Base-by-base conservation (phyloP, 148 eudicot species). In the Persicaria tinctoria region DNA sequence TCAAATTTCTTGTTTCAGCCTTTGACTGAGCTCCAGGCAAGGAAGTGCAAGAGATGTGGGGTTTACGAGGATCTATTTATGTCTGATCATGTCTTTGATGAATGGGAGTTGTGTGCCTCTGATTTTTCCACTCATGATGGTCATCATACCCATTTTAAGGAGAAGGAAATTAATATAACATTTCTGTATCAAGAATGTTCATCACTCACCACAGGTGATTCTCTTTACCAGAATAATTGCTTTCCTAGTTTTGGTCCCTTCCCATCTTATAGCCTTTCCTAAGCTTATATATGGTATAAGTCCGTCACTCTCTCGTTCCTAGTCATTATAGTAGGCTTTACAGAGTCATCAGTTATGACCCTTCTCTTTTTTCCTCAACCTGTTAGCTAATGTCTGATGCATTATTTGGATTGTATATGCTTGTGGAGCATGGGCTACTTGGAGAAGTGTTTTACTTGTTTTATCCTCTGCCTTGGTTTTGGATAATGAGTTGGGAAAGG, bases 1-100 rank as follows among this genome's bases (percentile, higher is more conserved):
- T 48, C 49, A 5, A 49, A 27, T 66, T 4, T 44, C 71, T 6
- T 78, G 74, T 76, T 90, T 75, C 86, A 88, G 97, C 97, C 97
- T 70, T 82, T 95, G 81, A 90, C 91, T 50, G 87, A 90, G 60
- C 82, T 95, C 72, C 32, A 73, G 27, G 86, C 80, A 81, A 80
- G 46, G 53, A 95, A 95, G 80, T 95, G 98, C 91, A 95, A 95
- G 88, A 87, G 97, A 72, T 95, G 97, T 81, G 96, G 97, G 47
- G 46, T 95, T 11, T 92, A 87, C 64, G 91, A 87, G 74, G 89
- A 86, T 75, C 44, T 80, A 51, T 4, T 95, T 14, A 77, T 75
- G 51, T 72, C 82, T 9, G 87, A 86, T 77, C 89, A 85, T 41
- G 77, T 74, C 77, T 90, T 92, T 80, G 96, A 90, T 79, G 98